These are phyloP conservation scores for Herpomyces periplanetae DNA, from an alignment of 2,329 filamentous ascomycete genomes.

Conservation along the genomic window DNA sequence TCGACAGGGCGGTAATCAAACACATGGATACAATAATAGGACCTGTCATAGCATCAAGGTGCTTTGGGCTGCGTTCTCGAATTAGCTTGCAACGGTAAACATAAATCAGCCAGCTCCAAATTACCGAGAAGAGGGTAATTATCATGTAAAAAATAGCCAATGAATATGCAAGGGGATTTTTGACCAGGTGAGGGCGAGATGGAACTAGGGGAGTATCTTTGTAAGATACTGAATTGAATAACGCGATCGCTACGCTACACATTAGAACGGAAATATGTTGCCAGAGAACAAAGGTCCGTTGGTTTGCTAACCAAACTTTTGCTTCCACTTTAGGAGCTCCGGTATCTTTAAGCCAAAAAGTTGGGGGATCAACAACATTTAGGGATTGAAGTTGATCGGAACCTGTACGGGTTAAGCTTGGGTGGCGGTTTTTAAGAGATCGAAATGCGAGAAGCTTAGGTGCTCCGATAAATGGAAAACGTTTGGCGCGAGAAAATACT, in stretches of 20 bases:
- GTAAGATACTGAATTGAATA: conserved; percentile 56
- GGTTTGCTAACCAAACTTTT: conserved; percentile 95
- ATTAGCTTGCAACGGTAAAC: conserved; percentile 39
- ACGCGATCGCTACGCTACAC: conserved; percentile 35
- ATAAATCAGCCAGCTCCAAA: conserved; percentile 61
- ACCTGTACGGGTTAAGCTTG: no score
- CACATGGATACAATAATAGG: conserved; percentile 47
- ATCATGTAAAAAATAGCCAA: conserved; percentile 49
- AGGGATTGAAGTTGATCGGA: no score
- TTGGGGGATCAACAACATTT: conserved; percentile 52
- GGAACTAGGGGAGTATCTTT: no score
- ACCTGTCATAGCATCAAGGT: conserved; percentile 62
- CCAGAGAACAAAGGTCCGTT: conserved; percentile 95
- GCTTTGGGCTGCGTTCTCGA: conserved; percentile 41
- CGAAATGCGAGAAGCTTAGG: no score
- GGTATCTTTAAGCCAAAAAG: conserved; percentile 66
- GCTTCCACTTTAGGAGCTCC: conserved; percentile 73
- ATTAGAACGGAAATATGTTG: conserved; percentile 72
- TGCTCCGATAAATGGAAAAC: no score
- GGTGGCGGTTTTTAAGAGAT: no score
- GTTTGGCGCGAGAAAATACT: no score
- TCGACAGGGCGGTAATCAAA: conserved; percentile 29
- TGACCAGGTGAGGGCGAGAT: no score
- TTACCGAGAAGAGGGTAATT: conserved; percentile 42
- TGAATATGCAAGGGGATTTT: conserved; percentile 27